Base-by-base conservation (phyloP, 441 rosid genomes). In the Flueggea neowawraea region DNA sequence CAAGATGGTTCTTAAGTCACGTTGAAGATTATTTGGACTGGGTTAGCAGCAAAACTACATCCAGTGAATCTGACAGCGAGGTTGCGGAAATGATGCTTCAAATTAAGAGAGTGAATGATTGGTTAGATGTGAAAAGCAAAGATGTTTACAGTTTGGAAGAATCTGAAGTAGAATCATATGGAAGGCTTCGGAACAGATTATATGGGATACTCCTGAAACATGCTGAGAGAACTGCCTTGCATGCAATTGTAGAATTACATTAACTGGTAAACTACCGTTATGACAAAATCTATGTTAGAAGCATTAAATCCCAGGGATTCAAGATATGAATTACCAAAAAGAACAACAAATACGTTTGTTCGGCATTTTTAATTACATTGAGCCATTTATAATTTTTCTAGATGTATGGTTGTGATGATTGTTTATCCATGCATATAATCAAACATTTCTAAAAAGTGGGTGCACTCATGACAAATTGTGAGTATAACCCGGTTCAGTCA, bases 91-190 rank as follows among this genome's bases (percentile, higher is more conserved):
- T 69, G 22, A 81, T 91, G 96, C 71, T 48, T 55, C 84, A 63
- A 73, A 75, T 87, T 31, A 91, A 87, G 77, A 73, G 77, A 70
- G 79, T 89, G 65, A 87, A 80, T 66, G 92, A 85, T 52, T 87
- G 88, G 91, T 58, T 91, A 54, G 96, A 87, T 51, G 36, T 59
- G 47, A 73, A 71, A 17, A 59, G 69, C 32, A 60, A 63, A 43
- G 66, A 67, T 16, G 10, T 67, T 12, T 73, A 51, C 12, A 57
- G 12, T 9, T 15, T 73, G 62, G 59, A 78, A 45, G 76, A 75
- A 48, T 65, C 74, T 14, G 86, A 82, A 62, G 54, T 70, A 16
- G 80, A 80, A 67, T 72, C 82, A 55, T 85, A 74, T 69, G 57
- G 74, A 44, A 77, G 84, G 66, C 75, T 87, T 16, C 82, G 81